Conservation (phyloP, 306 rosid species). For the Begonia loranthoides region DNA sequence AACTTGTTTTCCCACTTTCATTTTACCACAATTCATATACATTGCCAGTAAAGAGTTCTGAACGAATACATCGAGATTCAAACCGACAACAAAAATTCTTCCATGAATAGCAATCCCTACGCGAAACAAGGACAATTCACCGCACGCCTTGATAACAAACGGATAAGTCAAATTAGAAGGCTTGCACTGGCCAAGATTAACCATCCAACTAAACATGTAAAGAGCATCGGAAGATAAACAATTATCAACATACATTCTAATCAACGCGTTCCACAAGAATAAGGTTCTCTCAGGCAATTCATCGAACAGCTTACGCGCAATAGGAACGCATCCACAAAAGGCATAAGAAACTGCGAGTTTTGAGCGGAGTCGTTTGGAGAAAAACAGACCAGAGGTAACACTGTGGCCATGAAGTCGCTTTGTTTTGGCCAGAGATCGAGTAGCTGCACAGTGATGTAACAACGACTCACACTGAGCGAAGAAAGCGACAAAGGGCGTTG, state of each 20-base stretch:
- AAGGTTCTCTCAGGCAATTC: slow-evolving; percentile 29
- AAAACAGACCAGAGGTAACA: slow-evolving; percentile 29
- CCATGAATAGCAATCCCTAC: slow-evolving; percentile 60
- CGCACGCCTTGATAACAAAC: slow-evolving; percentile 55
- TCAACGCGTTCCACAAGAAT: slow-evolving; percentile 40
- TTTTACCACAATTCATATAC: slow-evolving; percentile 61
- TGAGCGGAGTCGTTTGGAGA: slow-evolving; percentile 21
- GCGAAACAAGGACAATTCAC: slow-evolving; percentile 31
- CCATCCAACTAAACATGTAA: slow-evolving; percentile 44
- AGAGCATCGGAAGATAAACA: slow-evolving; percentile 40
- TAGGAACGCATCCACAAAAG: slow-evolving; percentile 28
- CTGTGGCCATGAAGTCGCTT: slow-evolving; percentile 50
- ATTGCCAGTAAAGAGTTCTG: slow-evolving; percentile 70
- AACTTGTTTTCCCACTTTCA: slow-evolving; percentile 32
- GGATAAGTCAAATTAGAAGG: slow-evolving; percentile 67
- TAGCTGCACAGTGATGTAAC: slow-evolving; percentile 24
- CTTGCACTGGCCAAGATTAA: slow-evolving; percentile 15
- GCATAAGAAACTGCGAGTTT: slow-evolving; percentile 41
- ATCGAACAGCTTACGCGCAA: slow-evolving; percentile 53
- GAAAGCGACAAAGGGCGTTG: slow-evolving; percentile 11
- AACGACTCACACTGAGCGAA: slow-evolving; percentile 19
- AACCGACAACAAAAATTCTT: slow-evolving; percentile 31
- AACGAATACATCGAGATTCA: slow-evolving; percentile 31
- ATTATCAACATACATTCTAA: slow-evolving; percentile 33
- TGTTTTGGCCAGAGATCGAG: slow-evolving; percentile 38